Percentiles rank a stretch among this genome's conserved stretches.
phyloP scores from a whole-genome alignment of 169 alveolate genomes.

The Neospora caninum region DNA sequence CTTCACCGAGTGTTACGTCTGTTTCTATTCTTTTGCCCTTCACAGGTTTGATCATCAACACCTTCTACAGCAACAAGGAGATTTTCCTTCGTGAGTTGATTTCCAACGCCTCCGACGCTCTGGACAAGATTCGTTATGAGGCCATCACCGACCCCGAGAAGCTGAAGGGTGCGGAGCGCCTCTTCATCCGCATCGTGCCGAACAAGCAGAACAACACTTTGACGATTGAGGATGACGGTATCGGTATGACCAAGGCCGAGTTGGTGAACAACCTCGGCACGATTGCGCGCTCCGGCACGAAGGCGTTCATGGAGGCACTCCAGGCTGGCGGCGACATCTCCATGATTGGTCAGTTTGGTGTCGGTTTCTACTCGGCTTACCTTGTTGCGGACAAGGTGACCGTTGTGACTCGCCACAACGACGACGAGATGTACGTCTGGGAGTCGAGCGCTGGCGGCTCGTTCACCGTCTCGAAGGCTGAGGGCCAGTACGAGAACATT shows the following conservation, averaged over 20 bases:
- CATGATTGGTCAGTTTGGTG: slow-evolving; percentile 99
- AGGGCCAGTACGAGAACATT: slow-evolving; percentile 80
- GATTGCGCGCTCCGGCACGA: slow-evolving; percentile 99
- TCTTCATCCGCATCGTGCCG: slow-evolving; percentile 95
- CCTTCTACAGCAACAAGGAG: slow-evolving; percentile 99
- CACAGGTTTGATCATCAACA: slow-evolving; percentile 94
- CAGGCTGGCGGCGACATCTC: slow-evolving; percentile 98
- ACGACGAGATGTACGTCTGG: slow-evolving; percentile 98
- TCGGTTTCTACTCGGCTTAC: slow-evolving; percentile 99
- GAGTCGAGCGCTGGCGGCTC: slow-evolving; percentile 99
- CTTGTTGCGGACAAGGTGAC: slow-evolving; percentile 98
- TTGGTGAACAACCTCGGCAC: slow-evolving; percentile 98
- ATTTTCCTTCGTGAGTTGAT: slow-evolving; percentile 98
- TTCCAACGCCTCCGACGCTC: slow-evolving; percentile 98
- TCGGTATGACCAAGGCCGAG: slow-evolving; percentile 99
- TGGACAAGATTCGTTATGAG: slow-evolving; percentile 98
- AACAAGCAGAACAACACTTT: slow-evolving; percentile 96
- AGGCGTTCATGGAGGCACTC: slow-evolving; percentile 99
- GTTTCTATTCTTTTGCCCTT: slow-evolving; percentile 76
- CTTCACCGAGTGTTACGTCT: too few relatives aligned
- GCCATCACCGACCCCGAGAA: slow-evolving; percentile 96
- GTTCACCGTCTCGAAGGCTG: slow-evolving; percentile 96
- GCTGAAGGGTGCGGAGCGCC: slow-evolving; percentile 91
- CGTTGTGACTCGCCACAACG: slow-evolving; percentile 96
- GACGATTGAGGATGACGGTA: slow-evolving; percentile 97